These are phyloP conservation scores for Cyclotella sp. DNA, from an alignment of 108 stramenopile genomes.

Conservation along the genomic window DNA sequence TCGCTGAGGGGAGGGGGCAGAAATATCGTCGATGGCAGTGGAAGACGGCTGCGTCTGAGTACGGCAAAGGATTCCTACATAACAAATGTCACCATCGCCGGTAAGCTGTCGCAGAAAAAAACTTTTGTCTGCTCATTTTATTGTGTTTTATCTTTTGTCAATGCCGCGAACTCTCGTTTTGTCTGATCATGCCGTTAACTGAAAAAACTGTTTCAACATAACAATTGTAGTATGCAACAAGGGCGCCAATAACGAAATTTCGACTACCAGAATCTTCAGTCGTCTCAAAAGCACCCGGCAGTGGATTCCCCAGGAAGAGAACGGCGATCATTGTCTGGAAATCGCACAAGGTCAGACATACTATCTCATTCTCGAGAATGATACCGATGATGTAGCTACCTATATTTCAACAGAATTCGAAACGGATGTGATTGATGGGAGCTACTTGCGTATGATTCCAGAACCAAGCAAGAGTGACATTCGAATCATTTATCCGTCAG, in stretches of 20 bases:
- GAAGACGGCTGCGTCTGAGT: neutral
- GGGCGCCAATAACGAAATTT: neutral
- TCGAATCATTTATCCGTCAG: conserved; percentile 10
- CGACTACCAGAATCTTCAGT: too few relatives aligned
- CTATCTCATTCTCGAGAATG: conserved; percentile 13
- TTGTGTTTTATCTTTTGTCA: neutral
- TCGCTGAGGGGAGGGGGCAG: neutral
- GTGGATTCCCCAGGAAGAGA: conserved; percentile 1
- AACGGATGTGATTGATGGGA: conserved; percentile 14
- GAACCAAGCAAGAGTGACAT: conserved; percentile 16
- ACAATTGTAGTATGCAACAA: conserved; percentile 4
- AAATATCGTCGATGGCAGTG: neutral
- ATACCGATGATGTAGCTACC: neutral
- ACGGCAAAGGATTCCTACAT: neutral
- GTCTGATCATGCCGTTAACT: neutral
- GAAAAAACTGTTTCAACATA: neutral
- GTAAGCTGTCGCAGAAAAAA: conserved; percentile 2
- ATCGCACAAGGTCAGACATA: conserved; percentile 16
- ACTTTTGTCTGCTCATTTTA: neutral
- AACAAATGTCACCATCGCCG: neutral
- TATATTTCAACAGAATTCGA: conserved; percentile 18
- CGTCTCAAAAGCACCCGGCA: neutral
- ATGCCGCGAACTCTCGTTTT: neutral
- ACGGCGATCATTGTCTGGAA: conserved; percentile 29
- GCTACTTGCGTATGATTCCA: conserved; percentile 14